Evolutionary conservation across 371 early-diverging fungal species (phyloP), one percentile per base, ranked within the genome.

Genomic region (Funneliformis caledonium): DNA sequence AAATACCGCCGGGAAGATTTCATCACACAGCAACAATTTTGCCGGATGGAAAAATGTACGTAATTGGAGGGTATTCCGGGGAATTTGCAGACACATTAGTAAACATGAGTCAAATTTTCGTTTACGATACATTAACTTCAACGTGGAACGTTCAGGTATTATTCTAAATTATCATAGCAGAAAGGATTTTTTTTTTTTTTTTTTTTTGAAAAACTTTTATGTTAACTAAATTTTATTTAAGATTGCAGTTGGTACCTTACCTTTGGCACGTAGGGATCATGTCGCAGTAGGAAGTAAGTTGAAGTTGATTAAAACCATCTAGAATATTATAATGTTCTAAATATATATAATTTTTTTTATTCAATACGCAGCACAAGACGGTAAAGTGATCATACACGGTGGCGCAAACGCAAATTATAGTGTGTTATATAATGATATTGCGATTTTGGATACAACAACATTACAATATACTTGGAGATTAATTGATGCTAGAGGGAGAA

Each of bases 11-110:
- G 26, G 33, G 42, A n/a, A 76, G 77, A 45, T 59, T 43, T 42
- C 62, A 61, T 62, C 77, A 76, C 26, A 76, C 42, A 7, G 60
- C 77, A 19, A 76, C 77, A 6, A 59, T 76, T n/a, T n/a, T 76
- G 16, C 1, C 42, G 2, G 77, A 76, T 64, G 77, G 77, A 9
- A 76, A 64, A 76, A 76, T 76, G 77, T 76, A 64, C 42, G 26
- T 76, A 9, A 76, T 76, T 16, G 77, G 77, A n/a, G 77, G 77
- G 26, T 62, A 61, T 42, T 52, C 33, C 19, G 43, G 22, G 3
- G 45, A 37, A 2, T 2, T 2, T 37, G 2, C 37, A 37, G 37
- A 26, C 9, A 19, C 4, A 4, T 52, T 61, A 45, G 47, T 75
- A 48, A 9, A 43, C n/a, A 72, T 72, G 48, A 45, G 22, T 14